A percentile compares a stretch with the other conserved stretches of the same genome.
These are phyloP conservation scores for Paramecium biaurelia DNA, from an alignment of 73 alveolate species.

Conservation along the genomic window DNA sequence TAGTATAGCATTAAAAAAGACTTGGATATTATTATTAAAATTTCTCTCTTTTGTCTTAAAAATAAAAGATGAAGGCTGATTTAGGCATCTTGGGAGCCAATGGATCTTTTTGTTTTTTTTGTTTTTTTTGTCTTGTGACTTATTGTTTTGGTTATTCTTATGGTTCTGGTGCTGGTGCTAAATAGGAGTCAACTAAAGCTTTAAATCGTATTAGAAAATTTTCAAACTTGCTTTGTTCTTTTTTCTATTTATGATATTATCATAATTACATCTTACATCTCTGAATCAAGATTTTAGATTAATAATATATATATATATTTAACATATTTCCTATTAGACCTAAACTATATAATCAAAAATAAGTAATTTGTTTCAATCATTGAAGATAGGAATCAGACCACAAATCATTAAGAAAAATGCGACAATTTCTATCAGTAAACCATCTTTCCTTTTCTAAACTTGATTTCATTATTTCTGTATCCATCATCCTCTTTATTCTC, in stretches of 20 bases:
- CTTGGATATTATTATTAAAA: conserved; percentile 55
- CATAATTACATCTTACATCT: conserved; percentile 4
- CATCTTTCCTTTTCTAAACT: background rate
- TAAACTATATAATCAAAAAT: background rate
- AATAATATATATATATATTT: background rate
- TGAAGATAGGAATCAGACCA: conserved; percentile 1
- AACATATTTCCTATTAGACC: background rate
- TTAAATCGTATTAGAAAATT: background rate
- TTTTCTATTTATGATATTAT: conserved; percentile 4
- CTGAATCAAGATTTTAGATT: background rate
- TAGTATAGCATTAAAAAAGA: background rate
- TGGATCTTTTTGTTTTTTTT: conserved; percentile 57
- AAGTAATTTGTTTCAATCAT: background rate
- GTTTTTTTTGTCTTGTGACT: conserved; percentile 1
- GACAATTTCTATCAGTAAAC: conserved; percentile 9
- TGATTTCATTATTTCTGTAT: background rate
- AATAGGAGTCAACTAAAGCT: background rate
- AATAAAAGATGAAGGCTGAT: conserved; percentile 60
- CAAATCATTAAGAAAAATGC: background rate
- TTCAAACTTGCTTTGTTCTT: conserved; percentile 22
- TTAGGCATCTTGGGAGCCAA: conserved; percentile 60
- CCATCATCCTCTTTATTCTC: background rate
- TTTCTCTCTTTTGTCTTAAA: conserved; percentile 60
- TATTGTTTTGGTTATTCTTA: background rate
- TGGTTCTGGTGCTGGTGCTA: conserved; percentile 3